Base-by-base conservation (phyloP, 345 rosid species). In the Boechera divaricarpa region DNA sequence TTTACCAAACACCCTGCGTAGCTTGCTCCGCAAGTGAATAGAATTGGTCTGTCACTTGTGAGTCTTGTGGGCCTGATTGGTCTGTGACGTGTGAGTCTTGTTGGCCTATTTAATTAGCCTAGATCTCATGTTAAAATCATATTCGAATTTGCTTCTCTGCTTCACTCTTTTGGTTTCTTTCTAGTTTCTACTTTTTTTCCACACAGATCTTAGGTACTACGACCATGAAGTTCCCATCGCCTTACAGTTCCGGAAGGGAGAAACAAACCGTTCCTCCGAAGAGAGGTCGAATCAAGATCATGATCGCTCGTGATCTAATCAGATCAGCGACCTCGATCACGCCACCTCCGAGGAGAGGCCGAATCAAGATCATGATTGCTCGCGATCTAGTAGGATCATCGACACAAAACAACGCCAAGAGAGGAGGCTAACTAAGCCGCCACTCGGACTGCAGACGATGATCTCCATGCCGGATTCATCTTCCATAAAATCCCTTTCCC, bases 271-370 rank as follows among this genome's bases (percentile, higher is more conserved):
- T 60, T 59, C 74, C 74, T 57, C 75, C 75, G 0, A 77, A 63
- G 49, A 69, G 80, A 77, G 75, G 79, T 1, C 54, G 7, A 33
- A 49, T 76, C 73, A 76, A 58, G 69, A 42, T 24, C 12, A 76
- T 49, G 63, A 76, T 76, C 54, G 69, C 12, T 58, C 53, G 45
- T 6, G 62, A 76, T 38, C 54, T 76, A 28, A 4, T 69, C 26
- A 13, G 31, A 57, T 75, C 67, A 1, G 15, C 3, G 7, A 59
- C 52, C 36, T 57, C 68, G 2, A 28, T 28, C 15, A 2, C 32
- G 10, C 69, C 62, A 0, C 24, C 59, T 56, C 53, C 66, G 4
- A 32, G 24, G 10, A 57, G 65, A 45, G 69, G 52, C 12, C 67
- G 39, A 39, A 48, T 67, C 74, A 75, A 67, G 53, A 75, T 8